Base-by-base conservation (phyloP, 2,329 filamentous ascomycete species). In the Ambrosiella cleistominuta region DNA sequence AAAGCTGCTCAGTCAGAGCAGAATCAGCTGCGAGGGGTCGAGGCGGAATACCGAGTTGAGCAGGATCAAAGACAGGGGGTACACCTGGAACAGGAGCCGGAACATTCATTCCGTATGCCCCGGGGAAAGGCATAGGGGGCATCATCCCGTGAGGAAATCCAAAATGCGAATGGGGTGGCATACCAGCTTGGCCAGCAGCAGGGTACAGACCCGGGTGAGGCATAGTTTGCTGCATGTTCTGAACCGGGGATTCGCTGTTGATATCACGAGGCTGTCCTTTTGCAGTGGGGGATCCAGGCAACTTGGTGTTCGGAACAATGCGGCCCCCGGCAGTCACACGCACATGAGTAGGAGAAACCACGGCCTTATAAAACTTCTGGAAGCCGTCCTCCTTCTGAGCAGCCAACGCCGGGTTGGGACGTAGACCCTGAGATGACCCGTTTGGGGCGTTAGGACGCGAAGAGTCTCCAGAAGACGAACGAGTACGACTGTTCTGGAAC, bases 241-340 rank as follows among this genome's bases (percentile, higher is more conserved):
- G 40, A 27, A 7, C 19, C 3, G 1, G n/a, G n/a, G 12, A 11
- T 3, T 58, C 59, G 47, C 53, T 38, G 13, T 58, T 57, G 15
- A 51, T 50, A 39, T 61, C 59, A 35, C 53, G 57, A 35, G 49
- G 56, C 12, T 49, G 39, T 13, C 42, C 39, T 66, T 80, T 81
- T 5, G 71, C 65, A 3, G 74, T 75, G 2, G 77, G 77, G 7
- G 79, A 81, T 4, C 70, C 69, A 1, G 74, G 70, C 11, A 70
- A 74, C 49, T 80, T 74, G 39, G 75, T 82, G 64, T 84, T 84
- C 54, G 80, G 81, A 1, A 85, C 81, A 63, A 85, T 84, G 42
- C 80, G 74, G 47, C 81, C 81, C 60, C 81, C 80, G 60, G 81
- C 81, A 17, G 81, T 85, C 54, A 85, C 81, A 13, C 81, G 77